phyloP scores from a whole-genome alignment of 352 stramenopile genomes.

The Globisporangium nodosum region DNA sequence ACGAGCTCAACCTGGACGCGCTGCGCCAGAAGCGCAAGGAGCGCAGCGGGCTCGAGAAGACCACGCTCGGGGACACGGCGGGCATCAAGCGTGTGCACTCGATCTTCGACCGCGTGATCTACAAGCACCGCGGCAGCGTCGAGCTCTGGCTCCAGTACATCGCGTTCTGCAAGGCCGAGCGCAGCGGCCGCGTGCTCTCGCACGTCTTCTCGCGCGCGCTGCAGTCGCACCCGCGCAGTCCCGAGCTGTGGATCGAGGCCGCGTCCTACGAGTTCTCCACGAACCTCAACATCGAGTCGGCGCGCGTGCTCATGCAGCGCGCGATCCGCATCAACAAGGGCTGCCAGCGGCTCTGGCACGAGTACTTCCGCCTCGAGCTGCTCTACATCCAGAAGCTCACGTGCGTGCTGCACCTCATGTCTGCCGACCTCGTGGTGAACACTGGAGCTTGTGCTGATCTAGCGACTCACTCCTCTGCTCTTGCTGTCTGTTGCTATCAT shows the following conservation, averaged over 20 bases:
- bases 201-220: constrained; percentile 82
- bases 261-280: constrained; percentile 87
- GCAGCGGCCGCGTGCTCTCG: constrained; percentile 62
- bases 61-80: constrained; percentile 66
- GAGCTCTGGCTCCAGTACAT: constrained; percentile 91
- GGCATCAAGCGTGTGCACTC: constrained; percentile 69
- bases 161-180: constrained; percentile 75
- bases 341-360: constrained; percentile 80
- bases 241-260: constrained; percentile 88
- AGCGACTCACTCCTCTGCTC: not conserved
- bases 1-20: constrained; percentile 90
- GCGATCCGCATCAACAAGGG: constrained; percentile 87
- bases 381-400: constrained; percentile 88
- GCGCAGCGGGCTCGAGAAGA: constrained; percentile 59
- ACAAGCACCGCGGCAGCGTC: constrained; percentile 84
- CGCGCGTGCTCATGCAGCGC: constrained; percentile 89
- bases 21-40: constrained; percentile 82
- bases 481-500: not conserved
- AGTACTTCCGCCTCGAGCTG: constrained; percentile 90
- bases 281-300: constrained; percentile 83
- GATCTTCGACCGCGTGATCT: constrained; percentile 84
- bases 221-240: constrained; percentile 80
- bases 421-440: too few species aligned
- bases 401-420: constrained; percentile 11
- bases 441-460: too few species aligned